A percentile compares a stretch with the other conserved stretches of the same genome.
Evolutionary conservation across 2,329 filamentous ascomycete genomes (phyloP).

Genomic region (Penicillium sp.): DNA sequence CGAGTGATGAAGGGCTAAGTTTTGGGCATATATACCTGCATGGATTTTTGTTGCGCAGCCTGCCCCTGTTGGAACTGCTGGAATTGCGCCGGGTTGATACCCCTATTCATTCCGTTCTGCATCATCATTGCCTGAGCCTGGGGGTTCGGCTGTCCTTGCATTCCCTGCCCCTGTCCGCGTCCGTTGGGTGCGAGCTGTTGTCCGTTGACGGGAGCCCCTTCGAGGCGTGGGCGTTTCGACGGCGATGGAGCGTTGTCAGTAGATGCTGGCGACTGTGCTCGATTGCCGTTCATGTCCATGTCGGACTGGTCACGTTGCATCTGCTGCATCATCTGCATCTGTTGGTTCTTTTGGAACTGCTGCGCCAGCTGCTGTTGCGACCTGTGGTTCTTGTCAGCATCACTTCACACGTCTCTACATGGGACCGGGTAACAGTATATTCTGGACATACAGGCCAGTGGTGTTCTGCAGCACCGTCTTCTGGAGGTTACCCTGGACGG

Average conservation of each 20-base stretch:
- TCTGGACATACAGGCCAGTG: conserved; percentile 41
- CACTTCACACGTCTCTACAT: neutral
- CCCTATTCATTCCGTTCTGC: conserved; percentile 72
- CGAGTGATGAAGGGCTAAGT: conserved; percentile 76
- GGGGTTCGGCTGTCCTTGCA: conserved; percentile 68
- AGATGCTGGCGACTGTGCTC: conserved; percentile 79
- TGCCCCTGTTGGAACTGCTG: conserved; percentile 64
- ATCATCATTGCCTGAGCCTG: conserved; percentile 50
- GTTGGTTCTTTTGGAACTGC: conserved; percentile 65
- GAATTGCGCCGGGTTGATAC: conserved; percentile 77
- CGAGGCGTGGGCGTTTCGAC: conserved; percentile 84
- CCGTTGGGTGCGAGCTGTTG: conserved; percentile 79
- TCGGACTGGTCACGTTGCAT: conserved; percentile 88
- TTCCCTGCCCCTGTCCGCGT: conserved; percentile 68
- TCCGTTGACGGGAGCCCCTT: conserved; percentile 73
- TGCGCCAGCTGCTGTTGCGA: conserved; percentile 67
- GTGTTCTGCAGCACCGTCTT: conserved; percentile 75
- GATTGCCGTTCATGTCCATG: conserved; percentile 81
- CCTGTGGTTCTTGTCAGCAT: conserved; percentile 46
- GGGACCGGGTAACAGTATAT: neutral
- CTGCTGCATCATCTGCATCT: conserved; percentile 68
- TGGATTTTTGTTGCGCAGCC: conserved; percentile 75
- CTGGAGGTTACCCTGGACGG: conserved; percentile 56
- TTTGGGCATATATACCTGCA: conserved; percentile 87
- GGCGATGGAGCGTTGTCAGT: conserved; percentile 90